Base-by-base conservation (phyloP, 371 early-diverging fungal species). In the Mortierella sp. region DNA sequence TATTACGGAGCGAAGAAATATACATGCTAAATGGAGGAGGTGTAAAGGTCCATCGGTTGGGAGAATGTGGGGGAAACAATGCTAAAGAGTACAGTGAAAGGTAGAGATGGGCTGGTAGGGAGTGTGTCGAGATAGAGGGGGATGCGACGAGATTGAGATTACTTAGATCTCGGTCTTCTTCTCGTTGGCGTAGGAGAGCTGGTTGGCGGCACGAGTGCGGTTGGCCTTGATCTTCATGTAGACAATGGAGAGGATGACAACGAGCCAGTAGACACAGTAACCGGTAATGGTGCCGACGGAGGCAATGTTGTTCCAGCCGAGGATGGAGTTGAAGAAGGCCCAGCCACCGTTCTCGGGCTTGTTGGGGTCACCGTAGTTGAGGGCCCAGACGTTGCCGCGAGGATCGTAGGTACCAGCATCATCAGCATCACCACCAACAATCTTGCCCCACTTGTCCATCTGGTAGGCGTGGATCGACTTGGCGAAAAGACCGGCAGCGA, bases 271-370 rank as follows among this genome's bases (percentile, higher is more conserved):
- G 28, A 92, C 80, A 75, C 93, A 92, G 90, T 96, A 97, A 3
- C 91, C 91, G 60, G 90, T 86, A 58, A 96, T 90, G 31, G 94
- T 91, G 58, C 93, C 95, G 77, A 91, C 81, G 1, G 95, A 95
- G 11, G 96, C 97, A 55, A 91, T 88, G 82, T 93, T 94, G 84
- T 89, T 93, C 96, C 96, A 96, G 26, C 97, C 96, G 57, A 96
- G 84, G 34, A 97, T 84, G 24, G 95, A 91, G 81, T 94, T 92
- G 84, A 96, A 94, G 72, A 96, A 90, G 52, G 90, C 89, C 94
- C 94, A 96, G 31, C 94, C 95, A 70, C 91, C 90, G 31, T 84
- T 83, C 55, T 75, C 82, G 70, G 88, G 88, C 31, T 89, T 86
- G 73, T 91, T 90, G 44, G 92, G 91, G 82, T 91, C 84, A 65